Percentiles rank a stretch among this genome's conserved stretches.
These are phyloP conservation scores for Ophiostoma triangulosporum DNA, from an alignment of 2,329 filamentous ascomycete genomes.

Conservation along the genomic window DNA sequence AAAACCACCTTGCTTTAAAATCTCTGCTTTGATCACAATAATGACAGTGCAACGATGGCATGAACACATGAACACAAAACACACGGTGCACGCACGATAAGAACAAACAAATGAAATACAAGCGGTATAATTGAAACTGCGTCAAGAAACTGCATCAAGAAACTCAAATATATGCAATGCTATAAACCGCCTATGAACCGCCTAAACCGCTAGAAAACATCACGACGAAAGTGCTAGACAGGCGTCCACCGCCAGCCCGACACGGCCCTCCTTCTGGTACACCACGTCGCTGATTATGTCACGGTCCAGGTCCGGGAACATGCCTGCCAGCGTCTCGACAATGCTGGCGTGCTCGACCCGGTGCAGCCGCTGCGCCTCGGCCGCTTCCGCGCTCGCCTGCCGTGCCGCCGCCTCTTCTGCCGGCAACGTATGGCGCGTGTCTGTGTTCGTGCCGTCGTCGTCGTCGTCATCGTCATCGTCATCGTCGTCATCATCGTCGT, in stretches of 20 bases:
- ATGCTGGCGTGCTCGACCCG: conserved; percentile 77
- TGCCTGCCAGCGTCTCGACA: conserved; percentile 84
- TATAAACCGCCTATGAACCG: too few relatives aligned
- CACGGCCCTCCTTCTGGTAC: conserved; percentile 82
- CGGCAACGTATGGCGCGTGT: conserved; percentile 35
- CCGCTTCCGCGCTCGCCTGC: conserved; percentile 80
- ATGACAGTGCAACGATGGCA: too few relatives aligned
- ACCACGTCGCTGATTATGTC: conserved; percentile 97
- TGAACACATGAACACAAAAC: too few relatives aligned
- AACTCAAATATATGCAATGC: too few relatives aligned
- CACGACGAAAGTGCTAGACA: conserved; percentile 53
- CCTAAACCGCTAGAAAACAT: neutral
- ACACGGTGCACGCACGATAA: too few relatives aligned
- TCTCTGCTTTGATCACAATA: too few relatives aligned
- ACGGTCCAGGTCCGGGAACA: conserved; percentile 91
- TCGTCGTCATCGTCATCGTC: neutral
- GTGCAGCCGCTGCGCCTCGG: conserved; percentile 73
- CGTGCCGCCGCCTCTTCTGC: conserved; percentile 80
- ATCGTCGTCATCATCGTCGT: neutral
- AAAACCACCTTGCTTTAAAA: too few relatives aligned
- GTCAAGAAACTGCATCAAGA: too few relatives aligned
- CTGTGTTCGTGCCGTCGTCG: conserved; percentile 15
- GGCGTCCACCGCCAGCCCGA: conserved; percentile 74
- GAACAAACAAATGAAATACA: too few relatives aligned
- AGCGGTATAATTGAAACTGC: too few relatives aligned